Evolutionary conservation across 768 basidiomycete species (phyloP).

Genomic region (Boletellus ananiceps): DNA sequence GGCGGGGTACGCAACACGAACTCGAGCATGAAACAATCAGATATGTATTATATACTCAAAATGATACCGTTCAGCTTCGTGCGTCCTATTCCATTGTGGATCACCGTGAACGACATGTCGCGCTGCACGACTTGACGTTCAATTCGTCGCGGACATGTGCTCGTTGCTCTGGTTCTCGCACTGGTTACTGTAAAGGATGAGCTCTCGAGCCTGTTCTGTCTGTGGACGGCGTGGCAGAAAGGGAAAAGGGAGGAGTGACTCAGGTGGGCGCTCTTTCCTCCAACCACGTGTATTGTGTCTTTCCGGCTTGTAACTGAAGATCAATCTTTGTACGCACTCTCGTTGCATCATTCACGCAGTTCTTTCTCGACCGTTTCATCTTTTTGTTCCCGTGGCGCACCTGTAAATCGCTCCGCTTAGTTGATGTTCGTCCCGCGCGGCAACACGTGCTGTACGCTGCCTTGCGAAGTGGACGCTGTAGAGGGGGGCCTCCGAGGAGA

Average conservation of each 20-base stretch:
- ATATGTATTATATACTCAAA: no score
- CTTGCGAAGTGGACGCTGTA: slow-evolving; percentile 57
- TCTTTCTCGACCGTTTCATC: not conserved
- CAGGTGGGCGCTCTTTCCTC: slow-evolving; percentile 38
- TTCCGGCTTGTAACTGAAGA: no score
- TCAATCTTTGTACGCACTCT: not conserved
- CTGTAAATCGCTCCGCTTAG: slow-evolving; percentile 41
- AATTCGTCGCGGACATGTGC: no score
- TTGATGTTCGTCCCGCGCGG: slow-evolving; percentile 64
- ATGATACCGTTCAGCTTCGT: no score
- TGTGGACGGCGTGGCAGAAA: slow-evolving; percentile 48
- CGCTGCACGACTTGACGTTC: no score
- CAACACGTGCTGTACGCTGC: slow-evolving; percentile 76
- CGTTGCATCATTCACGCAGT: not conserved
- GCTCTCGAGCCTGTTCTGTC: slow-evolving; percentile 51
- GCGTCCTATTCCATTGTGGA: no score
- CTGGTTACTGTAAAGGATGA: slow-evolving; percentile 47
- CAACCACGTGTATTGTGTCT: not conserved
- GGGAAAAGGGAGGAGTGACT: slow-evolving; percentile 37
- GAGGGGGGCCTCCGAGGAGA: slow-evolving; percentile 78
- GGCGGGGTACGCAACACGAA: slow-evolving; percentile 54
- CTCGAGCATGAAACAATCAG: no score
- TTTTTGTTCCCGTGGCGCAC: no score
- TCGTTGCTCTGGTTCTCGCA: no score
- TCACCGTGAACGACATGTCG: no score